phyloP scores from a whole-genome alignment of 495 filamentous ascomycete genomes.

The Aspergillus avenaceus region DNA sequence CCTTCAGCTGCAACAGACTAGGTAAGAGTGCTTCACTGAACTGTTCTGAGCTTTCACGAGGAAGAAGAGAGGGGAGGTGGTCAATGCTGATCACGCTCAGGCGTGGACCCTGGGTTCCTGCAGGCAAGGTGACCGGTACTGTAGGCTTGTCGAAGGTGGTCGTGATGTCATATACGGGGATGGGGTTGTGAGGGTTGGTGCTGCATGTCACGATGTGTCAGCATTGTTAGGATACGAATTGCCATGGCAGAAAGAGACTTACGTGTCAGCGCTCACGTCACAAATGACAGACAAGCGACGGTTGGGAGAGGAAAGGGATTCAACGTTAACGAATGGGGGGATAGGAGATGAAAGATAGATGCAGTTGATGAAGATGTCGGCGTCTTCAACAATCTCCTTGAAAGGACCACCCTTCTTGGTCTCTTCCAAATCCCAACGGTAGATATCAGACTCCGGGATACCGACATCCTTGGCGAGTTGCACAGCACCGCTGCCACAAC shows the following conservation, averaged over 20 bases:
- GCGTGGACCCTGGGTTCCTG: slow-evolving; percentile 50
- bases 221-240: background rate
- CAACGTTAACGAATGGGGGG: slow-evolving; percentile 66
- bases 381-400: slow-evolving; percentile 70
- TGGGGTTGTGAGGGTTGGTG: slow-evolving; percentile 70
- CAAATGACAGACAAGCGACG: slow-evolving; percentile 81
- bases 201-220: slow-evolving; percentile 13
- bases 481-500: slow-evolving; percentile 83
- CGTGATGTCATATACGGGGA: slow-evolving; percentile 80
- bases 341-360: slow-evolving; percentile 75
- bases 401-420: slow-evolving; percentile 76
- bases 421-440: slow-evolving; percentile 93
- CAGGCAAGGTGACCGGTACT: slow-evolving; percentile 56
- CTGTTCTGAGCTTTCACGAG: slow-evolving; percentile 81
- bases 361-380: slow-evolving; percentile 82
- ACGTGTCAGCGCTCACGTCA: slow-evolving; percentile 75
- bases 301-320: slow-evolving; percentile 61
- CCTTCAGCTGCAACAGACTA: slow-evolving; percentile 71
- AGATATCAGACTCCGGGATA: slow-evolving; percentile 65
- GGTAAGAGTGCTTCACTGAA: slow-evolving; percentile 80
- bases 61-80: slow-evolving; percentile 82
- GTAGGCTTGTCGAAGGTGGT: slow-evolving; percentile 85
- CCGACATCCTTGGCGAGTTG: slow-evolving; percentile 74
- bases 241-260: slow-evolving; percentile 9
- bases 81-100: slow-evolving; percentile 84